Evolutionary conservation across 192 early-diverging fungal genomes (phyloP).

Genomic region (Backusella tarrabulga): DNA sequence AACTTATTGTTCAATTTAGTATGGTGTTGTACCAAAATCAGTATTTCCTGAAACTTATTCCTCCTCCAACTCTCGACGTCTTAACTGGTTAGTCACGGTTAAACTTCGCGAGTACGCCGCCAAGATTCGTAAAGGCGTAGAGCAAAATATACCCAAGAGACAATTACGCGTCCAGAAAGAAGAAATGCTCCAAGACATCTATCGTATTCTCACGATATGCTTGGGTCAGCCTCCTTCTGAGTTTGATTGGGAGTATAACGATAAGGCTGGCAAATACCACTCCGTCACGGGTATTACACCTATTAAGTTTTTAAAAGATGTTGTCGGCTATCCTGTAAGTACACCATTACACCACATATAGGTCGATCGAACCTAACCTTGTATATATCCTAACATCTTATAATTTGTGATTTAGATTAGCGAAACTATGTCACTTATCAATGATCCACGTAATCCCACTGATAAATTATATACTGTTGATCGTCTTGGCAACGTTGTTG

Average conservation of each 20-base stretch:
- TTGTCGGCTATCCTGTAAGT: constrained; percentile 56
- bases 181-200: constrained; percentile 63
- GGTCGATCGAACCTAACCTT: neutral
- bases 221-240: constrained; percentile 71
- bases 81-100: constrained; percentile 62
- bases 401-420: constrained; percentile 38
- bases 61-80: constrained; percentile 58
- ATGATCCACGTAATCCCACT: constrained; percentile 72
- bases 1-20: constrained; percentile 21
- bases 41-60: constrained; percentile 68
- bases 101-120: constrained; percentile 72
- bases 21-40: constrained; percentile 72
- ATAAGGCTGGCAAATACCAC: constrained; percentile 70
- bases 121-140: constrained; percentile 44
- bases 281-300: constrained; percentile 57
- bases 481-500: constrained; percentile 71
- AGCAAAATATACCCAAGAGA: constrained; percentile 38
- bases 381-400: neutral
- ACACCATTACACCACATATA: neutral
- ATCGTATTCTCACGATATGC: constrained; percentile 66
- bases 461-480: constrained; percentile 67
- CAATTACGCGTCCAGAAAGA: constrained; percentile 53
- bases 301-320: constrained; percentile 57
- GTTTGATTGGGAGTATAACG: constrained; percentile 65
- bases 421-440: constrained; percentile 66